These are phyloP conservation scores for Saccharomyces pastorianus DNA, from an alignment of 1,139 yeast species.

Conservation along the genomic window DNA sequence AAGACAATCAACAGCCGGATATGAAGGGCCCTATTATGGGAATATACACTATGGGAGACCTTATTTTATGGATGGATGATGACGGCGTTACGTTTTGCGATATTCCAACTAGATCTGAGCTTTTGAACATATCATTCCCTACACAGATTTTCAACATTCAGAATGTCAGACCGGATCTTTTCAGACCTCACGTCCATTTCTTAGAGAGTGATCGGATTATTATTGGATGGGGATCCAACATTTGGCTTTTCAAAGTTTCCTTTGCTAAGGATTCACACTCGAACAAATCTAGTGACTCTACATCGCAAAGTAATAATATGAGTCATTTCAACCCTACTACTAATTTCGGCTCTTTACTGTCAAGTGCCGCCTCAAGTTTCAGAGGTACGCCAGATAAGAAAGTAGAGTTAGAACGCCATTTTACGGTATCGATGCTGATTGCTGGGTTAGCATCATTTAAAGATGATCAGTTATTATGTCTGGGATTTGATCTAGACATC, in stretches of 20 bases:
- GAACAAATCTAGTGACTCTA: slow-evolving; percentile 2
- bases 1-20: background rate
- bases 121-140: slow-evolving; percentile 54
- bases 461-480: slow-evolving; percentile 54
- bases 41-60: slow-evolving; percentile 50
- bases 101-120: slow-evolving; percentile 37
- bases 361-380: slow-evolving; percentile 66
- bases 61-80: slow-evolving; percentile 81
- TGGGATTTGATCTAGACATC: slow-evolving; percentile 37
- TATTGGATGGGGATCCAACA: slow-evolving; percentile 75
- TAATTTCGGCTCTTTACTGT: slow-evolving; percentile 35
- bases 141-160: slow-evolving; percentile 35
- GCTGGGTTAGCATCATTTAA: slow-evolving; percentile 73
- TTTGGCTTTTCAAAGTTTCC: slow-evolving; percentile 62
- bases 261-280: slow-evolving; percentile 10
- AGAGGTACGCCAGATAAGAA: slow-evolving; percentile 48
- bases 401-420: slow-evolving; percentile 43
- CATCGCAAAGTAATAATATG: slow-evolving; percentile 2
- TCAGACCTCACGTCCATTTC: slow-evolving; percentile 69
- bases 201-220: slow-evolving; percentile 63
- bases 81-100: slow-evolving; percentile 64
- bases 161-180: slow-evolving; percentile 64
- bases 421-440: slow-evolving; percentile 44
- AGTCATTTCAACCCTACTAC: slow-evolving; percentile 5
- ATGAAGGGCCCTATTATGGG: slow-evolving; percentile 60